Evolutionary conservation across 305 asterid genomes (phyloP).

Genomic region (Fraxinus ornus): DNA sequence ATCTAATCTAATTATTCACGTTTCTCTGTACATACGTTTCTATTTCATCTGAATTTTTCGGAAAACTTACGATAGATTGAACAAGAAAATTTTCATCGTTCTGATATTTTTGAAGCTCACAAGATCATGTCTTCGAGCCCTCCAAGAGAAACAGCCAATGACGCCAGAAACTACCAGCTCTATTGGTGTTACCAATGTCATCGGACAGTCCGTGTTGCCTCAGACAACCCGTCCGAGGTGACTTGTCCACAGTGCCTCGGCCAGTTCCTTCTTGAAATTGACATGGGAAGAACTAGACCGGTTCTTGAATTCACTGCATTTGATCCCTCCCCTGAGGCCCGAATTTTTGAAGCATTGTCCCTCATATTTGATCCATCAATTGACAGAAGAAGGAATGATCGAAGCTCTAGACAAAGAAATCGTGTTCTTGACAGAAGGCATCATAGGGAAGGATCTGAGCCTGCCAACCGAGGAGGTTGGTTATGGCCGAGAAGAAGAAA

Average conservation of each 20-base stretch:
- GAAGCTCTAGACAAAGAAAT: background rate
- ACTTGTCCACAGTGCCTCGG: conserved; percentile 75
- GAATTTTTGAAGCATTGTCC: conserved; percentile 71
- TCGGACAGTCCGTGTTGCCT: conserved; percentile 48
- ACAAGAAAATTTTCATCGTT: background rate
- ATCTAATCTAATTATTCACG: background rate
- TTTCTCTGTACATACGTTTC: background rate
- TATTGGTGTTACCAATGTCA: conserved; percentile 95
- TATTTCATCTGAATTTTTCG: background rate
- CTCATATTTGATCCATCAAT: conserved; percentile 52
- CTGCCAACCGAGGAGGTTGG: conserved; percentile 15
- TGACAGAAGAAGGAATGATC: conserved; percentile 1
- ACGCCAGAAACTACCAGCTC: conserved; percentile 36
- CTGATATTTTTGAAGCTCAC: background rate
- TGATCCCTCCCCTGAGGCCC: conserved; percentile 82
- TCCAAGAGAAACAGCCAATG: conserved; percentile 23
- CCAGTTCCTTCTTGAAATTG: conserved; percentile 55
- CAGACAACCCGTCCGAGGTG: conserved; percentile 38
- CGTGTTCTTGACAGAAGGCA: conserved; percentile 22
- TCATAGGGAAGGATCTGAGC: conserved; percentile 19
- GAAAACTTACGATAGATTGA: background rate
- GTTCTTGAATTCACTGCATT: conserved; percentile 57
- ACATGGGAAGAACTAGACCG: conserved; percentile 42
- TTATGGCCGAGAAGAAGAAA: conserved; percentile 48
- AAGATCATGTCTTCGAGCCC: conserved; percentile 40